phyloP scores from a whole-genome alignment of 2,329 filamentous ascomycete genomes.

The Ampelomyces quisqualis region DNA sequence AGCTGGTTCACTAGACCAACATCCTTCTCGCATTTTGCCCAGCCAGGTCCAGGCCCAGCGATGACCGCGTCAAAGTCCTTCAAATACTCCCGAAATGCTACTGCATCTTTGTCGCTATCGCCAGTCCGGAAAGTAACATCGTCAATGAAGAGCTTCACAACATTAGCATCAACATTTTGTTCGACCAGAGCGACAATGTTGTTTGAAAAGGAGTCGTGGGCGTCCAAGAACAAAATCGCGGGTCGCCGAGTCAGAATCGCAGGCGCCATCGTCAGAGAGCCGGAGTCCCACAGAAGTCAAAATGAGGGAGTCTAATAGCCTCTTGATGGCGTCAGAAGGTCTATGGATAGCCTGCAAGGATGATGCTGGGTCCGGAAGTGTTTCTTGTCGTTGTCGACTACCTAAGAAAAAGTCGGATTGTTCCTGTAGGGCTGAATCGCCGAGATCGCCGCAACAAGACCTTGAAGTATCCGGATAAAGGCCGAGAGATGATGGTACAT shows the following conservation, averaged over 20 bases:
- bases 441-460: slow-evolving; percentile 15
- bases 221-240: slow-evolving; percentile 83
- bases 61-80: slow-evolving; percentile 78
- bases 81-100: slow-evolving; percentile 50
- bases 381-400: slow-evolving; percentile 3
- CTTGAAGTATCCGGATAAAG: too few species aligned
- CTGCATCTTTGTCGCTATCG: slow-evolving; percentile 2
- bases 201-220: slow-evolving; percentile 95
- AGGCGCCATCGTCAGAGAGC: slow-evolving; percentile 31
- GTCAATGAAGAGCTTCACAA: slow-evolving; percentile 71
- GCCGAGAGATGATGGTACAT: too few species aligned
- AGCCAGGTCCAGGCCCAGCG: slow-evolving; percentile 86
- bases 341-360: not conserved
- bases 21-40: slow-evolving; percentile 70
- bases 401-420: slow-evolving; percentile 10
- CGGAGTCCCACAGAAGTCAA: not conserved
- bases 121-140: slow-evolving; percentile 26
- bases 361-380: not conserved
- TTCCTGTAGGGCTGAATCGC: slow-evolving; percentile 13
- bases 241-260: slow-evolving; percentile 26
- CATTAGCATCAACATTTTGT: slow-evolving; percentile 65
- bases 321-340: too few species aligned
- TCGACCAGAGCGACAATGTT: slow-evolving; percentile 85
- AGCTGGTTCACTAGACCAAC: slow-evolving; percentile 78
- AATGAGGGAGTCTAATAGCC: not conserved